Base-by-base conservation (phyloP, 108 stramenopile genomes). In the Pseudonitzschia multiseries region DNA sequence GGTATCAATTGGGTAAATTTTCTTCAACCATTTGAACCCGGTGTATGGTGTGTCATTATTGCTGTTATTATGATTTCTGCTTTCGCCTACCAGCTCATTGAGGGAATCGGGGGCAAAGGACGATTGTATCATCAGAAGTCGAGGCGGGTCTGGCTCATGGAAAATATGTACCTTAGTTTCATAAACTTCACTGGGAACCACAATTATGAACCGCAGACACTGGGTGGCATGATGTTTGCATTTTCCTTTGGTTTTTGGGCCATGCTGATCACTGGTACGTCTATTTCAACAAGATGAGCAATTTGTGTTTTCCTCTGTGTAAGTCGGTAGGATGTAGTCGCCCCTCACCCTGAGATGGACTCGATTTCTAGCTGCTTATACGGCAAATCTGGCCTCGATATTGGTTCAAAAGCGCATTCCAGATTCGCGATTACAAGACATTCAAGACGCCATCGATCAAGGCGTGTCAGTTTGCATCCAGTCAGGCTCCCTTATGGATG, bases 341-440 rank as follows among this genome's bases (percentile, higher is more conserved):
- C 10, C 17, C 50, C 50, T 56, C 10, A 26, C 20, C 10, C 26
- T 56, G 13, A 20, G 12, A 56, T 56, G 4, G 13, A 48, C 4
- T 48, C 12, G 46, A 14, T 56, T 56, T 10, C 21, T 26, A 52
- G 71, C 71, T 22, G 57, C 71, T 0, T 71, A 71, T 20, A 71
- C 71, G 18, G 71, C 71, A 0, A 71, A 71, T 43, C 21, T 61
- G 59, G 71, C 71, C 9, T 71, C 71, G 22, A 10, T 71, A 2
- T 29, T 71, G 33, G 71, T 71, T 8, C 22, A 9, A 46, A 10
- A 61, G 24, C 21, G 12, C 26, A 4, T 52, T 14, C 40, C 53
- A 18, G 18, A 13, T 24, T 18, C 21, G 18, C 14, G 32, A 2
- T 10, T 57, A 20, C 20, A 9, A 3, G 27, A 51, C 18, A 32